Percentiles rank a stretch among this genome's conserved stretches.
Conservation (phyloP, 2,329 filamentous ascomycete genomes). For the Aspergillus neoniger region DNA sequence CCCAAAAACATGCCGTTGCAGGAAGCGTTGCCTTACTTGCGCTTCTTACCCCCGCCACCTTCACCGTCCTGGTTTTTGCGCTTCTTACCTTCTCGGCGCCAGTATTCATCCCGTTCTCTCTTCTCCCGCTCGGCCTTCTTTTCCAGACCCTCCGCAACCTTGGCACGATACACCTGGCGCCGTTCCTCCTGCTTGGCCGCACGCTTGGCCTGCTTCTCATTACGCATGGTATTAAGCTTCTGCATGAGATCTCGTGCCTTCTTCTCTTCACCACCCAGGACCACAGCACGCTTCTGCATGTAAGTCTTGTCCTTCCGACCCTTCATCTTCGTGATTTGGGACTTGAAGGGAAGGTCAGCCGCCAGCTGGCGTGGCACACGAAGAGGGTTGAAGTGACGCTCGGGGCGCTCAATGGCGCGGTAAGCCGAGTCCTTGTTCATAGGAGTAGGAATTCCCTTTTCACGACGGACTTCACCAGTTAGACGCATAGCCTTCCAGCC, state of each 20-base stretch:
- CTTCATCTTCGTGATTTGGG: constrained; percentile 80
- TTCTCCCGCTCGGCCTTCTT: constrained; percentile 86
- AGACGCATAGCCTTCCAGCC: constrained; percentile 89
- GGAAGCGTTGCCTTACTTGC: constrained; percentile 34
- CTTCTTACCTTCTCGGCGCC: constrained; percentile 86
- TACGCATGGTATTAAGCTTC: constrained; percentile 85
- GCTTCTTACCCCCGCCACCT: constrained; percentile 52
- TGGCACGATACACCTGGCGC: constrained; percentile 75
- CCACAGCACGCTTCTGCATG: constrained; percentile 92
- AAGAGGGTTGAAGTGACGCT: constrained; percentile 73
- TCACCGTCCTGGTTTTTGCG: constrained; percentile 59
- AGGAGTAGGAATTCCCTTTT: constrained; percentile 73
- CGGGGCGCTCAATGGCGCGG: constrained; percentile 60
- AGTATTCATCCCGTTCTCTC: constrained; percentile 88
- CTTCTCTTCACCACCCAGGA: constrained; percentile 82
- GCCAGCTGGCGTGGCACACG: constrained; percentile 58
- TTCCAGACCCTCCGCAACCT: constrained; percentile 78
- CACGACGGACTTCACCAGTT: constrained; percentile 85
- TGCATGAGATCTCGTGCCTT: constrained; percentile 86
- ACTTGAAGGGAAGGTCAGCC: constrained; percentile 85
- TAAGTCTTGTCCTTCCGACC: constrained; percentile 82
- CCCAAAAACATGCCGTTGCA: constrained; percentile 21
- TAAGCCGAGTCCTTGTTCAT: constrained; percentile 83
- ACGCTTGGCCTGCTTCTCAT: constrained; percentile 85
- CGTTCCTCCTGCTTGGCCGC: constrained; percentile 85